Evolutionary conservation across 2,329 filamentous ascomycete species (phyloP).

Genomic region (Penicillium sp.): DNA sequence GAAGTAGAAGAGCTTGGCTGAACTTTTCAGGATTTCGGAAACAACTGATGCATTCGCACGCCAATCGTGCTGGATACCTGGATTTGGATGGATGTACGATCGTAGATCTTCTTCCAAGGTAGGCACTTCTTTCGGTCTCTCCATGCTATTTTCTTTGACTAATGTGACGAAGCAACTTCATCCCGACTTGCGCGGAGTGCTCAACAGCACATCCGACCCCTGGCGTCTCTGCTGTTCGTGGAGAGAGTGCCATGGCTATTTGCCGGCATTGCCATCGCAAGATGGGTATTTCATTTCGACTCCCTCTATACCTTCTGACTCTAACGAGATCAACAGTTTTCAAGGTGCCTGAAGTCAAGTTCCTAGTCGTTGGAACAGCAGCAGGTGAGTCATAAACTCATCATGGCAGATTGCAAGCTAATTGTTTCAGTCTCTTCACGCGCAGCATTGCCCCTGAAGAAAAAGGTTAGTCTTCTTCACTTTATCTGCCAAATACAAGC

Average conservation of each 20-base stretch:
- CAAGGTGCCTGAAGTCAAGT: slow-evolving; percentile 70
- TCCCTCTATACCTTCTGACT: not conserved
- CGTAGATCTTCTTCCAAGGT: slow-evolving; percentile 68
- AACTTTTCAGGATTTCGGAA: slow-evolving; percentile 51
- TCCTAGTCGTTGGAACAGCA: slow-evolving; percentile 62
- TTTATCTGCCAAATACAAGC: not conserved
- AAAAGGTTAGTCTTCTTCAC: slow-evolving; percentile 39
- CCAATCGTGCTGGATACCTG: slow-evolving; percentile 69
- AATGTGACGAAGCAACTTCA: slow-evolving; percentile 57
- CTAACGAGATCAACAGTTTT: slow-evolving; percentile 47
- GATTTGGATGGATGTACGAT: slow-evolving; percentile 69
- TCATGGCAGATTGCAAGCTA: not conserved
- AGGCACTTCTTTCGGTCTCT: slow-evolving; percentile 14
- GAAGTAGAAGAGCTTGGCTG: not conserved
- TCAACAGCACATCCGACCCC: slow-evolving; percentile 58
- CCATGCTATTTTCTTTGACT: not conserved
- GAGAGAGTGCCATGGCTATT: slow-evolving; percentile 65
- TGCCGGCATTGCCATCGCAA: slow-evolving; percentile 74
- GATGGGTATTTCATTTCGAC: slow-evolving; percentile 51
- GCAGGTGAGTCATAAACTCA: slow-evolving; percentile 34
- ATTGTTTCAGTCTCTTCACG: slow-evolving; percentile 24
- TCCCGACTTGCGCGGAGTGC: slow-evolving; percentile 71
- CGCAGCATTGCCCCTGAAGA: slow-evolving; percentile 29
- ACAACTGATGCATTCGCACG: slow-evolving; percentile 67
- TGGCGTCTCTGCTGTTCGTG: slow-evolving; percentile 66